Conservation (phyloP, 306 rosid genomes). For the Cicer pinnatifidum region DNA sequence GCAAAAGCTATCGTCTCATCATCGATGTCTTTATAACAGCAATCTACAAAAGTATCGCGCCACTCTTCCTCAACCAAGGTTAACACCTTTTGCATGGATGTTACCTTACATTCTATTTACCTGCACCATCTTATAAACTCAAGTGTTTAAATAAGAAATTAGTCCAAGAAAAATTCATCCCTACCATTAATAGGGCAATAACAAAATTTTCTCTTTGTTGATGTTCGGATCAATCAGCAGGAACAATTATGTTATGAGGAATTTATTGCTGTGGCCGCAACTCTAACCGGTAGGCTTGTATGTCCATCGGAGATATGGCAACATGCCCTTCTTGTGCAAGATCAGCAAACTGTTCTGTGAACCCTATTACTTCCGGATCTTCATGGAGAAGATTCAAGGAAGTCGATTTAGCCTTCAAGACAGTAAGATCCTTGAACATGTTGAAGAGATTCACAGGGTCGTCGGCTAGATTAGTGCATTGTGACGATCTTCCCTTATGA, state of each 20-base stretch:
- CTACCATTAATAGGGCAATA: conserved; percentile 25
- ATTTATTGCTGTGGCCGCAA: conserved; percentile 54
- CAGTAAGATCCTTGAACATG: conserved; percentile 69
- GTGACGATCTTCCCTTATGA: conserved; percentile 76
- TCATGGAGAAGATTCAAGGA: conserved; percentile 93
- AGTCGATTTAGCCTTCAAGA: conserved; percentile 60
- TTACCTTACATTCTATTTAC: conserved; percentile 33
- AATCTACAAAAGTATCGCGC: conserved; percentile 40
- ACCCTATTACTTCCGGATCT: conserved; percentile 80
- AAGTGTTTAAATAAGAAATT: conserved; percentile 20
- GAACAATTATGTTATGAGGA: conserved; percentile 29
- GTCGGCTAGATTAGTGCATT: conserved; percentile 68
- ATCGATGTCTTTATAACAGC: conserved; percentile 39
- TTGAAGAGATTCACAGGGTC: conserved; percentile 69
- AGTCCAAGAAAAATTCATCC: conserved; percentile 40
- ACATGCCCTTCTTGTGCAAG: conserved; percentile 73
- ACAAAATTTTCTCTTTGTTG: conserved; percentile 23
- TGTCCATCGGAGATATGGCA: conserved; percentile 83
- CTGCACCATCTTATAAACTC: conserved; percentile 41
- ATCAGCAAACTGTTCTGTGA: conserved; percentile 63
- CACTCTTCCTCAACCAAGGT: conserved; percentile 38
- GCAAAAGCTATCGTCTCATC: conserved; percentile 43
- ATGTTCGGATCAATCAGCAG: conserved; percentile 36
- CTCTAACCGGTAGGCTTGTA: conserved; percentile 90
- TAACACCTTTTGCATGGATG: conserved; percentile 33